These are phyloP conservation scores for Sarcomyxa edulis DNA, from an alignment of 768 basidiomycete genomes.

Conservation along the genomic window DNA sequence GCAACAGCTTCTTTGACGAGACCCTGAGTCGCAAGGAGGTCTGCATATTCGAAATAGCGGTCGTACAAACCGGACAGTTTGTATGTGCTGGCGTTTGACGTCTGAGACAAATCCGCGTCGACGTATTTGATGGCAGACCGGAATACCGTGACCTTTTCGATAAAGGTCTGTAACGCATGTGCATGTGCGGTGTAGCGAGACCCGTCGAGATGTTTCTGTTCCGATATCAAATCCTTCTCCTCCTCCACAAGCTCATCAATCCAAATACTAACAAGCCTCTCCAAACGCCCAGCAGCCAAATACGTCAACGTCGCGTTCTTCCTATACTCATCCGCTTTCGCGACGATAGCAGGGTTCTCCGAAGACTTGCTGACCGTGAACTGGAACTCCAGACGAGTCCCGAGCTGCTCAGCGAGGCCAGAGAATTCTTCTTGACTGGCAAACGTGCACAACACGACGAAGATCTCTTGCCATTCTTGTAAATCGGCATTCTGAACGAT, in stretches of 20 bases:
- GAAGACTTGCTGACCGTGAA: slow-evolving; percentile 53
- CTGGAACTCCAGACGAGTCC: slow-evolving; percentile 85
- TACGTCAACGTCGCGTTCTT: slow-evolving; percentile 92
- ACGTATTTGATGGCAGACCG: slow-evolving; percentile 77
- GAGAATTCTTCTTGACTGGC: slow-evolving; percentile 81
- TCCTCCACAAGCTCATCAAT: slow-evolving; percentile 85
- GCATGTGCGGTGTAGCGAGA: slow-evolving; percentile 78
- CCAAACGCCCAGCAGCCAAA: slow-evolving; percentile 84
- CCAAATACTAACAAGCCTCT: slow-evolving; percentile 89
- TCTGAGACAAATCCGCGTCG: slow-evolving; percentile 59
- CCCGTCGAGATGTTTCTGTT: slow-evolving; percentile 32
- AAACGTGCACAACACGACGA: slow-evolving; percentile 95
- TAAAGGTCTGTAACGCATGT: slow-evolving; percentile 83
- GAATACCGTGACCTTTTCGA: slow-evolving; percentile 97
- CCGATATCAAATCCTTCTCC: slow-evolving; percentile 47
- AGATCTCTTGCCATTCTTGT: slow-evolving; percentile 93
- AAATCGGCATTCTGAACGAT: slow-evolving; percentile 96
- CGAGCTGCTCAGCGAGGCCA: slow-evolving; percentile 87
- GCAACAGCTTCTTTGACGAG: slow-evolving; percentile 74
- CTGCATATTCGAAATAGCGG: slow-evolving; percentile 93
- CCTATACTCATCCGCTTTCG: slow-evolving; percentile 48
- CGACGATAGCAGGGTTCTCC: slow-evolving; percentile 34
- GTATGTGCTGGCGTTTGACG: slow-evolving; percentile 52
- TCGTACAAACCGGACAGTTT: slow-evolving; percentile 87
- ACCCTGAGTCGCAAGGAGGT: slow-evolving; percentile 88